Evolutionary conservation across 495 filamentous ascomycete genomes (phyloP).

Genomic region (Talaromyces proteolyticus): DNA sequence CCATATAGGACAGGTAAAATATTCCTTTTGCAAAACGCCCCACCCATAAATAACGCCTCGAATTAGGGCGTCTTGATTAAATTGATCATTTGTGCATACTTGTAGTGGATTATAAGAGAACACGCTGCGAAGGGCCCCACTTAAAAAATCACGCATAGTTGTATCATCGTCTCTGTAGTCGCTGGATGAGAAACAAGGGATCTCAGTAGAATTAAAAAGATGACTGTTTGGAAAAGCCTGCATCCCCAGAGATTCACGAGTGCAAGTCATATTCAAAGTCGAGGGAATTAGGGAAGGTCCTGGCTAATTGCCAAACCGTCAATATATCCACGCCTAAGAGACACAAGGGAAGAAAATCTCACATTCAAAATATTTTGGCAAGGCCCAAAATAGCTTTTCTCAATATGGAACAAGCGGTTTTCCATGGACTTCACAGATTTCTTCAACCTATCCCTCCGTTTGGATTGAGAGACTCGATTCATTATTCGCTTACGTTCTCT

Average conservation of each 20-base stretch:
- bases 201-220: too few relatives aligned
- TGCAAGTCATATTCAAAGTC: too few relatives aligned
- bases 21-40: not conserved
- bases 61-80: not conserved
- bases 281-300: too few relatives aligned
- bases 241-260: too few relatives aligned
- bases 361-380: too few relatives aligned
- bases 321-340: not conserved
- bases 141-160: not conserved
- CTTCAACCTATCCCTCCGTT: not conserved
- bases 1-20: constrained; percentile 1
- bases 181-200: too few relatives aligned
- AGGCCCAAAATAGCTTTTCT: not conserved
- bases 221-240: too few relatives aligned
- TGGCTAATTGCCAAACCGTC: too few relatives aligned
- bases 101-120: not conserved
- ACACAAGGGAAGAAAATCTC: not conserved
- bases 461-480: constrained; percentile 2
- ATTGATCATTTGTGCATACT: not conserved
- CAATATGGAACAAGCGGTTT: not conserved
- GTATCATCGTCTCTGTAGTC: not conserved
- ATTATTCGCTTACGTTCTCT: not conserved
- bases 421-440: not conserved
- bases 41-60: not conserved
- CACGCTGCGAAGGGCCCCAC: not conserved